Base-by-base conservation (phyloP, 176 grass and related monocot species). In the sorghum (Sorghum bicolor) region DNA sequence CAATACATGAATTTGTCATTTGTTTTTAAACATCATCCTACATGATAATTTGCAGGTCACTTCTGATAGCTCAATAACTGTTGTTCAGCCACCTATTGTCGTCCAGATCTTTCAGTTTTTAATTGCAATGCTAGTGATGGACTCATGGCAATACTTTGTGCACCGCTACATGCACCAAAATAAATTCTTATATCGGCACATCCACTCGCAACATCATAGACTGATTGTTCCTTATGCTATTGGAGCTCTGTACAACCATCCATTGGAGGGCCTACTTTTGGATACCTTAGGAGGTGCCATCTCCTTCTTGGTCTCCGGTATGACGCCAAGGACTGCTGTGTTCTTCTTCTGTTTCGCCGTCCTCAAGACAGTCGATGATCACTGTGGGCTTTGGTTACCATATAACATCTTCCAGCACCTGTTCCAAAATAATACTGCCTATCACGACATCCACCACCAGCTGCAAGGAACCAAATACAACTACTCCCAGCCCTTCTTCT, bases 101-200 rank as follows among this genome's bases (percentile, higher is more conserved):
- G n/a, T 92, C 71, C 94, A 94, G 70, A 72, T 85, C 24, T 88
- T 92, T 61, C 92, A 97, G 48, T 86, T 97, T 79, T n/a, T 92
- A 24, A 41, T 94, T 28, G 94, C 94, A 43, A 97, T 97, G 94
- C 45, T 97, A 5, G 72, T 97, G 69, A 97, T 97, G 94, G 94
- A 94, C 52, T 68, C 85, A 69, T 97, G 94, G 94, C 92, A 97
- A 29, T 97, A 97, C 68, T 97, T 97, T 29, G 86, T 97, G 76
- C 94, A 97, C 86, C 82, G 92, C 33, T 94, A 94, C 68, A 97
- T 97, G 94, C 94, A 97, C 63, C 89, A 94, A 70, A 97, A 94
- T 78, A 97, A 97, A 68, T 97, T 97, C 80, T 90, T 97, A 0
- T 97, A 94, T 67, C 83, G 80, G 9, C 94, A 94, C 77, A 89